Conservation (phyloP, 2,329 filamentous ascomycete species). For the Arthrobotrys musiformis region DNA sequence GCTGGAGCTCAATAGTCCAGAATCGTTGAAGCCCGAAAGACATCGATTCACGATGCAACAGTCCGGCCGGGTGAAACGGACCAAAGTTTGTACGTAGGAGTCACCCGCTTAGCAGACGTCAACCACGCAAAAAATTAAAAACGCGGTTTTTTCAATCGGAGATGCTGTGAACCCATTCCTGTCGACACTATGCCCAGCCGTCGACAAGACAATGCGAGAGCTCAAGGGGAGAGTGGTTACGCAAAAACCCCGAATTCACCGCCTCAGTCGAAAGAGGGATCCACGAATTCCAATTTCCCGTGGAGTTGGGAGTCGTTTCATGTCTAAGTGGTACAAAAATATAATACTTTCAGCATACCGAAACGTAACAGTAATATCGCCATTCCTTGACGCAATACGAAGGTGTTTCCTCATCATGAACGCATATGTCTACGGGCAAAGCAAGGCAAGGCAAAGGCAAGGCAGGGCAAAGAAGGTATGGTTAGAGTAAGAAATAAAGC, state of each 20-base stretch:
- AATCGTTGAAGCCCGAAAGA: constrained; percentile 40
- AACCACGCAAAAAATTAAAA: constrained; percentile 11
- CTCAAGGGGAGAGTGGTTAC: too few species aligned
- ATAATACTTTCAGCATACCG: constrained; percentile 29
- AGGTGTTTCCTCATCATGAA: constrained; percentile 23
- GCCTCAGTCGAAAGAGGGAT: background rate
- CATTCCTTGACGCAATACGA: constrained; percentile 49
- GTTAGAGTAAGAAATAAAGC: background rate
- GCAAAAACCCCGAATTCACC: background rate
- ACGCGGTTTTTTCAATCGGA: background rate
- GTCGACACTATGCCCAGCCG: constrained; percentile 7
- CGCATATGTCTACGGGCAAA: background rate
- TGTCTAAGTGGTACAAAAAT: background rate
- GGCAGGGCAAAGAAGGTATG: background rate
- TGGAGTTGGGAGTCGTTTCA: background rate
- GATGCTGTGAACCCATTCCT: constrained; percentile 1
- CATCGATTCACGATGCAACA: constrained; percentile 19
- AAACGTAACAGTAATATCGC: constrained; percentile 54
- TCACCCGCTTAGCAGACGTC: constrained; percentile 15
- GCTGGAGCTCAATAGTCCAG: background rate
- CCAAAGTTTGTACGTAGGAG: background rate
- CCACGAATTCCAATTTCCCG: constrained; percentile 8
- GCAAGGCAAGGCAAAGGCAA: constrained; percentile 2
- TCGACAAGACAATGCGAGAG: constrained; percentile 1
- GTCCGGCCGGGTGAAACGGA: constrained; percentile 15